Evolutionary conservation across 2,329 filamentous ascomycete genomes (phyloP).

Genomic region (Conoideocrella luteorostrata): DNA sequence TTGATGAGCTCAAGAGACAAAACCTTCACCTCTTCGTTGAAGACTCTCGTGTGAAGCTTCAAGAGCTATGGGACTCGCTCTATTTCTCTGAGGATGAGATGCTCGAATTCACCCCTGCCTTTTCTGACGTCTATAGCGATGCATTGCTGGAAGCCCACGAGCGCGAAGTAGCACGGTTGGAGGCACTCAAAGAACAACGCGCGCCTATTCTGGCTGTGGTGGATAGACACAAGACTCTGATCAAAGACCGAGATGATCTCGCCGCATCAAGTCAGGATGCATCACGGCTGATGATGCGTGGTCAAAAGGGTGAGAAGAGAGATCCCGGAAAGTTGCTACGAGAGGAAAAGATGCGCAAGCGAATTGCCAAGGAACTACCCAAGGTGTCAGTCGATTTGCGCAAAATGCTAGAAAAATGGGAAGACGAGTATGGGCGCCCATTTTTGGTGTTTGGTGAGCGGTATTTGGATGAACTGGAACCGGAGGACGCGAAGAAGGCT

Average conservation of each 20-base stretch:
- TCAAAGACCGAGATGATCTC: slow-evolving; percentile 82
- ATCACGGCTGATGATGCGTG: slow-evolving; percentile 83
- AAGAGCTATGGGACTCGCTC: slow-evolving; percentile 89
- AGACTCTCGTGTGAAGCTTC: slow-evolving; percentile 81
- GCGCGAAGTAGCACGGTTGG: slow-evolving; percentile 76
- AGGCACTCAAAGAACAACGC: slow-evolving; percentile 78
- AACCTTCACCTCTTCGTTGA: slow-evolving; percentile 95
- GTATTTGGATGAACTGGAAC: slow-evolving; percentile 80
- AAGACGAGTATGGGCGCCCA: slow-evolving; percentile 87
- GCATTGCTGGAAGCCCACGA: slow-evolving; percentile 93
- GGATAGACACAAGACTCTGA: slow-evolving; percentile 73
- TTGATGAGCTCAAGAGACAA: slow-evolving; percentile 91
- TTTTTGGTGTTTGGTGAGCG: slow-evolving; percentile 90
- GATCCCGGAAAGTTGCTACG: slow-evolving; percentile 89
- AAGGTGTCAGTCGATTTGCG: slow-evolving; percentile 82
- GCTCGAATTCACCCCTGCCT: slow-evolving; percentile 94
- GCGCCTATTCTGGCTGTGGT: slow-evolving; percentile 76
- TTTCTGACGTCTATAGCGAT: slow-evolving; percentile 95
- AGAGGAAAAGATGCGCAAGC: slow-evolving; percentile 98
- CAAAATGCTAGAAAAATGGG: slow-evolving; percentile 77
- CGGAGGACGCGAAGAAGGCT: slow-evolving; percentile 49
- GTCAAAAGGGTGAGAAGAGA: slow-evolving; percentile 86
- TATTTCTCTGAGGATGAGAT: slow-evolving; percentile 98
- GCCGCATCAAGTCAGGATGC: slow-evolving; percentile 91
- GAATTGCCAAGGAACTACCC: slow-evolving; percentile 90